Conservation (phyloP, 768 basidiomycete genomes). For the Termitomyces sp. region DNA sequence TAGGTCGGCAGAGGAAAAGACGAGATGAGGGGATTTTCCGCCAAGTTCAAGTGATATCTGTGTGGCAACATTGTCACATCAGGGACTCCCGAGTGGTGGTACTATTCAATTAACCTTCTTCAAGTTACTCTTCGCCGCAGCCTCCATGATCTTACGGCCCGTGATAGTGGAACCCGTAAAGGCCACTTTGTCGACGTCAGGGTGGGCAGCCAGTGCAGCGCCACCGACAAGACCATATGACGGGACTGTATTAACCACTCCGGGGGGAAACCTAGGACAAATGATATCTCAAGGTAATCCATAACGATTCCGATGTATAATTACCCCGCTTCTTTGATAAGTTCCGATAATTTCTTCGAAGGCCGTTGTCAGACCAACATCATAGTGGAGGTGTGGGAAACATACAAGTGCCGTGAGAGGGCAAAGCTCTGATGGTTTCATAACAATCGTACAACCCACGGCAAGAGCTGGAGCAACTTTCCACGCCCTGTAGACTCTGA, state of each 20-base stretch:
- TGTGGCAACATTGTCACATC: constrained; percentile 1
- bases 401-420: constrained; percentile 77
- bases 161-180: constrained; percentile 92
- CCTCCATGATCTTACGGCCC: constrained; percentile 86
- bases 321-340: constrained; percentile 81
- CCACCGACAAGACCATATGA: constrained; percentile 82
- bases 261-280: constrained; percentile 71
- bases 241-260: constrained; percentile 85
- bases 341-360: constrained; percentile 71
- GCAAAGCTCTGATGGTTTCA: constrained; percentile 91
- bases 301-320: constrained; percentile 6
- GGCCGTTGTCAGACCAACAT: constrained; percentile 2
- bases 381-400: neutral
- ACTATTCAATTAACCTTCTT: constrained; percentile 70
- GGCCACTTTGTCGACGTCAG: constrained; percentile 88
- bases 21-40: constrained; percentile 84
- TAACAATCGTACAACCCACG: constrained; percentile 86
- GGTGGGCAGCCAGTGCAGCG: constrained; percentile 77
- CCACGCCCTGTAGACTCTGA: constrained; percentile 55
- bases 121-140: constrained; percentile 88
- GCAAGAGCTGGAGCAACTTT: constrained; percentile 93
- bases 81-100: no score
- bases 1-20: constrained; percentile 89
- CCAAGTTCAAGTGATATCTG: constrained; percentile 91
- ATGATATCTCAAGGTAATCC: neutral